Conservation (phyloP, 2,329 filamentous ascomycete species). For the Fusarium sp. region DNA sequence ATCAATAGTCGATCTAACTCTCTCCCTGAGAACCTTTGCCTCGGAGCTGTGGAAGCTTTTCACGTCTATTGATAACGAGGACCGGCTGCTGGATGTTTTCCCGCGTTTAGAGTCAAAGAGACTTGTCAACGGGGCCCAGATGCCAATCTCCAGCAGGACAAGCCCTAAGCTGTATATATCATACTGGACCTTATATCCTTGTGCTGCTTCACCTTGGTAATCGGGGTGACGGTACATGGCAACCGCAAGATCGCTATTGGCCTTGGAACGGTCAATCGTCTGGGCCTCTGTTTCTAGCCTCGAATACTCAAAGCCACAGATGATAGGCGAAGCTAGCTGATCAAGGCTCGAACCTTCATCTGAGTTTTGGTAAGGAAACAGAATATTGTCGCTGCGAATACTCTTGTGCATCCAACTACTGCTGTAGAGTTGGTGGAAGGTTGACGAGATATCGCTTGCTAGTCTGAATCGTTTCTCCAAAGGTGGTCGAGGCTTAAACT, state of each 20-base stretch:
- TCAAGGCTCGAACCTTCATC: too few species aligned
- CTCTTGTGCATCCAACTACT: slow-evolving; percentile 13
- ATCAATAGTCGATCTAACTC: background rate
- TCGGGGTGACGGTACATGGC: slow-evolving; percentile 5
- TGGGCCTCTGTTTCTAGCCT: slow-evolving; percentile 2
- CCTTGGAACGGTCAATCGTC: background rate
- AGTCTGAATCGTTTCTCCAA: slow-evolving; percentile 1
- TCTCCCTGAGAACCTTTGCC: background rate
- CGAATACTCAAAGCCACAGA: slow-evolving; percentile 6
- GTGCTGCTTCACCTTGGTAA: background rate
- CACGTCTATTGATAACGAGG: background rate
- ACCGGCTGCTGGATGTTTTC: background rate
- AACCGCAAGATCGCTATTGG: background rate
- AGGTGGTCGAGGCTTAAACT: background rate
- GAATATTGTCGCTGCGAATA: slow-evolving; percentile 1
- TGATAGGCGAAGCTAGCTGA: background rate
- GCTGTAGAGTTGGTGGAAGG: background rate
- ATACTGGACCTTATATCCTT: slow-evolving; percentile 2
- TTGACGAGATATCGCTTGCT: background rate
- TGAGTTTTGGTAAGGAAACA: background rate
- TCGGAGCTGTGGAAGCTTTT: slow-evolving; percentile 2
- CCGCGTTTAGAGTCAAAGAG: slow-evolving; percentile 1
- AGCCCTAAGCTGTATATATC: slow-evolving; percentile 7
- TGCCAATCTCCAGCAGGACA: slow-evolving; percentile 5
- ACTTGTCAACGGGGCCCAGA: slow-evolving; percentile 7